These are phyloP conservation scores for Elymus sibiricus DNA, from an alignment of 176 grass and related monocot species.

Conservation along the genomic window DNA sequence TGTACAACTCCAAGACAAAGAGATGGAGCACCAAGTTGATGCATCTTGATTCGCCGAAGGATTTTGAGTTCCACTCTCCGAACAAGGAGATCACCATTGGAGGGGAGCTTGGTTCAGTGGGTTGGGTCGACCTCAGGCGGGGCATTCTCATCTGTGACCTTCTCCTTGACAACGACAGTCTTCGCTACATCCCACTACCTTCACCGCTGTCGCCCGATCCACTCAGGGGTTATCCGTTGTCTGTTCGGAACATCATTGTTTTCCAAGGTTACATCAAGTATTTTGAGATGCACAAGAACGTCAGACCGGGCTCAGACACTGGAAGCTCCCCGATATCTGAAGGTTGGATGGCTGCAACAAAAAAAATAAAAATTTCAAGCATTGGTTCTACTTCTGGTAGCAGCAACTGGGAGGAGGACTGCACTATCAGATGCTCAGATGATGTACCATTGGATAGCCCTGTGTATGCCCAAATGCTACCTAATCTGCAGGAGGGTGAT, in stretches of 20 bases:
- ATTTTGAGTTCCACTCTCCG: background rate
- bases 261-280: background rate
- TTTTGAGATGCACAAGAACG: background rate
- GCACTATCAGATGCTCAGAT: background rate
- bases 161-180: background rate
- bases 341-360: background rate
- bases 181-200: background rate
- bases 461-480: background rate
- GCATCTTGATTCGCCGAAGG: background rate
- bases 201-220: background rate
- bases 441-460: background rate
- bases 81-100: background rate
- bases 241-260: background rate
- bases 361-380: background rate
- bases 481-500: background rate
- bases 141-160: constrained; percentile 14
- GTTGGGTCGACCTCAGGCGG: background rate
- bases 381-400: background rate
- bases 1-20: background rate
- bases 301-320: background rate
- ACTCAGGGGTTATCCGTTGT: background rate
- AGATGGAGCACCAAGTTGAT: background rate
- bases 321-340: background rate
- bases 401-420: background rate
- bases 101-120: background rate